These are phyloP conservation scores for Claviceps arundinis DNA, from an alignment of 2,329 filamentous ascomycete genomes.

Conservation along the genomic window DNA sequence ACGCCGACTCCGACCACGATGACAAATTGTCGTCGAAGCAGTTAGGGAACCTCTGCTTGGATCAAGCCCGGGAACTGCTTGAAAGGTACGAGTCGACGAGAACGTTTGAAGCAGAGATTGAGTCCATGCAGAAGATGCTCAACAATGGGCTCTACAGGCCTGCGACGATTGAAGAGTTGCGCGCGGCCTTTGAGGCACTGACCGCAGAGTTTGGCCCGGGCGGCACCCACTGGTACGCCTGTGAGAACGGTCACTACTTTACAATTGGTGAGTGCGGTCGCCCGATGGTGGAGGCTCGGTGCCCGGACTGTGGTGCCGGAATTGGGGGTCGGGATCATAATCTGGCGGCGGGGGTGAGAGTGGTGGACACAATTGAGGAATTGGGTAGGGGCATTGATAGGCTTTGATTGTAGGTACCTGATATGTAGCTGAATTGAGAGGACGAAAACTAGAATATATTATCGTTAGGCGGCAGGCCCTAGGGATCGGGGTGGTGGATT, in stretches of 20 bases:
- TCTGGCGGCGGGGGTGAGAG: slow-evolving; percentile 36
- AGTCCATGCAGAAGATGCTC: background rate
- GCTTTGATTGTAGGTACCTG: background rate
- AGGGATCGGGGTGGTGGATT: too few relatives aligned
- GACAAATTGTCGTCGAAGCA: background rate
- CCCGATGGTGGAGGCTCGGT: slow-evolving; percentile 46
- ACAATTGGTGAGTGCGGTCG: slow-evolving; percentile 54
- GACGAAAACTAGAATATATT: too few relatives aligned
- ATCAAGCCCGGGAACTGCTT: background rate
- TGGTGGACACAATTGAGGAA: slow-evolving; percentile 20
- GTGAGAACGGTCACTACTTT: slow-evolving; percentile 44
- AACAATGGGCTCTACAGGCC: slow-evolving; percentile 30
- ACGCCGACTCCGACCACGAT: background rate
- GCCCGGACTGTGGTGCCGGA: slow-evolving; percentile 45
- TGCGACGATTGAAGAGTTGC: slow-evolving; percentile 38
- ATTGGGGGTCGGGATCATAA: slow-evolving; percentile 43
- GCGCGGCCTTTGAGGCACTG: slow-evolving; percentile 38
- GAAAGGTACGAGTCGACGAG: background rate
- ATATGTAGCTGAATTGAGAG: too few relatives aligned
- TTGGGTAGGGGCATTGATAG: background rate
- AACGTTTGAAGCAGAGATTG: background rate
- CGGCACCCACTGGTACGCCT: slow-evolving; percentile 51
- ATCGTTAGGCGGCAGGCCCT: too few relatives aligned
- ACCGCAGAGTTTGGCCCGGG: slow-evolving; percentile 28
- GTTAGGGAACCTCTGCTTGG: background rate